phyloP scores from a whole-genome alignment of 345 rosid species.

The Toxicodendron radicans region DNA sequence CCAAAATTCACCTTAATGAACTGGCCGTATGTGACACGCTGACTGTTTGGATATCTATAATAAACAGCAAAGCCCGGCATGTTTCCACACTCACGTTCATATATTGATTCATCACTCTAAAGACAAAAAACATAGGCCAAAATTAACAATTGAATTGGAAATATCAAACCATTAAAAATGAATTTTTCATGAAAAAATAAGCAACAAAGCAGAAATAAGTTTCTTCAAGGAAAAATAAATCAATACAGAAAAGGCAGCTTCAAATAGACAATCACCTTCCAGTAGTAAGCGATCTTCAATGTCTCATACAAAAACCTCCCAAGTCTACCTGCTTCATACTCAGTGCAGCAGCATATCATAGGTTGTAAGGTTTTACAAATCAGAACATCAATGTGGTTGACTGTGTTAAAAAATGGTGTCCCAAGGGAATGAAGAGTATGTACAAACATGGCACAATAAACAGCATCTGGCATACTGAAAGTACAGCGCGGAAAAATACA shows the following conservation, averaged over 20 bases:
- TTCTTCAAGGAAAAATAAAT: neutral
- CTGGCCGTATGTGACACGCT: slow-evolving; percentile 97
- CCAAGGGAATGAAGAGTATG: slow-evolving; percentile 97
- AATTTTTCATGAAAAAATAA: slow-evolving; percentile 1
- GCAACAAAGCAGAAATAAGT: slow-evolving; percentile 1
- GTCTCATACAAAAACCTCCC: slow-evolving; percentile 95
- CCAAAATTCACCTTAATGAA: slow-evolving; percentile 80
- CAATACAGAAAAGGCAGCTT: neutral
- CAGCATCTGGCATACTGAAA: slow-evolving; percentile 99
- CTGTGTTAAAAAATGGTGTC: slow-evolving; percentile 97
- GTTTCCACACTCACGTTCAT: slow-evolving; percentile 95
- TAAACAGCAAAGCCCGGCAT: slow-evolving; percentile 99
- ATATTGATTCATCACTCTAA: slow-evolving; percentile 93
- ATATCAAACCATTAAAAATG: neutral
- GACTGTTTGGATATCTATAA: slow-evolving; percentile 93
- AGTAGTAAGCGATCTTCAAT: slow-evolving; percentile 88
- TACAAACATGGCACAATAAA: slow-evolving; percentile 98
- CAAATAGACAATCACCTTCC: slow-evolving; percentile 64
- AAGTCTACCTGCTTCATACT: slow-evolving; percentile 96
- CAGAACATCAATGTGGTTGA: slow-evolving; percentile 96
- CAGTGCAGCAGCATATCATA: slow-evolving; percentile 99
- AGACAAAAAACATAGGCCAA: slow-evolving; percentile 22
- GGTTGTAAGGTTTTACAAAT: slow-evolving; percentile 98
- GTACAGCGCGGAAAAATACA: slow-evolving; percentile 99
- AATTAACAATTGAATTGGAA: slow-evolving; percentile 12